Percentiles rank a stretch among this genome's conserved stretches.
These are phyloP conservation scores for Ambrosiella beaveri DNA, from an alignment of 2,329 filamentous ascomycete species.

Conservation along the genomic window DNA sequence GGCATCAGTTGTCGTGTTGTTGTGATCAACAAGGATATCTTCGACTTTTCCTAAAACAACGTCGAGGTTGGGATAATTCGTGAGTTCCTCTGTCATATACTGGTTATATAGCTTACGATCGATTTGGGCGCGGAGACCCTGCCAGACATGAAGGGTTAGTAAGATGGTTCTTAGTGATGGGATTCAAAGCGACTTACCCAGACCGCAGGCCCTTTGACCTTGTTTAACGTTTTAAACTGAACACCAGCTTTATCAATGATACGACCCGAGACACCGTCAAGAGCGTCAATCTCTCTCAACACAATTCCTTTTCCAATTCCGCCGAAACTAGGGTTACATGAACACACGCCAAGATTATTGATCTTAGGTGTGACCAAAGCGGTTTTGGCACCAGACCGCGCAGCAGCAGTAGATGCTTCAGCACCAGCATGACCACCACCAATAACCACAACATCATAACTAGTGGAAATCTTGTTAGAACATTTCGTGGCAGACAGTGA, in stretches of 20 bases:
- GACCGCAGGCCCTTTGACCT: constrained; percentile 80
- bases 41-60: constrained; percentile 77
- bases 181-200: constrained; percentile 37
- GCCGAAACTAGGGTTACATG: constrained; percentile 91
- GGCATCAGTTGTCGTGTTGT: constrained; percentile 38
- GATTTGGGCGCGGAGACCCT: constrained; percentile 86
- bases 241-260: constrained; percentile 87
- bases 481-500: background rate
- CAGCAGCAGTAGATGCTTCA: constrained; percentile 82
- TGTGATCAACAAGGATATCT: constrained; percentile 49
- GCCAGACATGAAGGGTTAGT: background rate
- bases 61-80: constrained; percentile 58
- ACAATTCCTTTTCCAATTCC: constrained; percentile 98
- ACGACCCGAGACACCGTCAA: constrained; percentile 75
- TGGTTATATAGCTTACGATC: constrained; percentile 77
- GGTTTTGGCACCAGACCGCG: constrained; percentile 72
- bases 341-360: constrained; percentile 84
- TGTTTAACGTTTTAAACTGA: constrained; percentile 83
- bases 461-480: constrained; percentile 18
- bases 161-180: background rate
- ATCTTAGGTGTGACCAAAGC: constrained; percentile 76
- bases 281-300: constrained; percentile 81
- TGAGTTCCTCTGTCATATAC: constrained; percentile 78
- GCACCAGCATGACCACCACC: constrained; percentile 91
- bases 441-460: constrained; percentile 81